Evolutionary conservation across 257 asterid genomes (phyloP).

Genomic region (Marsdenia floribunda): DNA sequence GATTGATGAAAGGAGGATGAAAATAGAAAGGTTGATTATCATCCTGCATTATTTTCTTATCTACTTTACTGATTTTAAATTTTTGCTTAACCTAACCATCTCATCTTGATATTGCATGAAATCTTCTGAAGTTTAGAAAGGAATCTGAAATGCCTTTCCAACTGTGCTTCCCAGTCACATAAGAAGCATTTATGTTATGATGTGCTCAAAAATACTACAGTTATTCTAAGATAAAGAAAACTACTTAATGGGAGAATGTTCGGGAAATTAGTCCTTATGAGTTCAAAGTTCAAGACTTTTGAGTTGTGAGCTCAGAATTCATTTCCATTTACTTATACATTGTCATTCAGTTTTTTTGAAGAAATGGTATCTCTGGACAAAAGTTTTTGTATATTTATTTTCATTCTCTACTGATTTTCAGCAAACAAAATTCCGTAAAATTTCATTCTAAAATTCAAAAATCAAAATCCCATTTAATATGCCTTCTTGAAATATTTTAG

Average conservation of each 20-base stretch:
- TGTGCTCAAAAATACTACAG: not conserved
- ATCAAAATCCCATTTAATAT: not conserved
- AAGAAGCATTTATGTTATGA: not conserved
- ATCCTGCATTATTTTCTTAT: not conserved
- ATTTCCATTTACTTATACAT: not conserved
- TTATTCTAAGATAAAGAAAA: not conserved
- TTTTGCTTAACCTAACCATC: not conserved
- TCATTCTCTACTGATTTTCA: not conserved
- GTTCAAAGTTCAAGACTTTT: not conserved
- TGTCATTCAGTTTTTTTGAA: not conserved
- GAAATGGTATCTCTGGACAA: not conserved
- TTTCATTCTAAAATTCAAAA: not conserved
- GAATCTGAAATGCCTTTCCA: not conserved
- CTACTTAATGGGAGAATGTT: not conserved
- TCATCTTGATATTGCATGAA: not conserved
- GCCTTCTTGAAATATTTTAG: too few relatives aligned
- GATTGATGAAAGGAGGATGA: not conserved
- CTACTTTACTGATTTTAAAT: not conserved
- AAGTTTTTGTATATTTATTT: not conserved
- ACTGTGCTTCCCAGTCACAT: not conserved
- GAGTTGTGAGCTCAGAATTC: not conserved
- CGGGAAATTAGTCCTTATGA: not conserved
- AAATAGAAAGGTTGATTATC: slow-evolving; percentile 1
- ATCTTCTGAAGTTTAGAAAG: not conserved
- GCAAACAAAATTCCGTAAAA: not conserved